phyloP scores from a whole-genome alignment of 2,329 filamentous ascomycete species.

The Fusarium newnesense region DNA sequence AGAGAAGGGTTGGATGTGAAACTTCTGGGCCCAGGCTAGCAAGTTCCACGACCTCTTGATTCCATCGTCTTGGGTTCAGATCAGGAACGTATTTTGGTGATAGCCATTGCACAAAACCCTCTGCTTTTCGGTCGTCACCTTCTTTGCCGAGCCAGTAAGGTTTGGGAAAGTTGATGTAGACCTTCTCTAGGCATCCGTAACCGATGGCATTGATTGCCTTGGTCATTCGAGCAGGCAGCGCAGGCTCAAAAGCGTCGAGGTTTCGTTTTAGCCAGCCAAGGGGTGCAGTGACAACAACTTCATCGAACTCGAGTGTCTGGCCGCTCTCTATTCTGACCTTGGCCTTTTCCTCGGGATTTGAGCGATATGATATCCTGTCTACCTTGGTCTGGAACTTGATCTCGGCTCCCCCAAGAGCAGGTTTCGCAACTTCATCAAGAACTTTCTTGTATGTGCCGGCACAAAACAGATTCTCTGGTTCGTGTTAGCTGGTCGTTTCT shows the following conservation, averaged over 20 bases:
- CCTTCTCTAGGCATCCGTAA: constrained; percentile 79
- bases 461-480: constrained; percentile 68
- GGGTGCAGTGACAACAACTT: constrained; percentile 74
- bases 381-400: constrained; percentile 64
- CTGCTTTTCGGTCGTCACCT: constrained; percentile 54
- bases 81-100: constrained; percentile 72
- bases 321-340: constrained; percentile 59
- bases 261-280: constrained; percentile 76
- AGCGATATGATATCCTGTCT: constrained; percentile 52
- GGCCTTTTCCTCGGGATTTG: constrained; percentile 47
- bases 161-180: constrained; percentile 75
- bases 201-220: constrained; percentile 72
- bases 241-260: constrained; percentile 67
- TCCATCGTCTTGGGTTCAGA: constrained; percentile 73
- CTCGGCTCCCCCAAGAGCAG: constrained; percentile 64
- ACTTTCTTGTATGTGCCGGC: constrained; percentile 69
- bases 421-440: constrained; percentile 66
- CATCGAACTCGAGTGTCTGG: constrained; percentile 66
- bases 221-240: constrained; percentile 65
- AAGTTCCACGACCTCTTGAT: constrained; percentile 81
- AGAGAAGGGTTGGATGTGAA: constrained; percentile 84
- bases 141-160: constrained; percentile 75
- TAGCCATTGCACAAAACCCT: constrained; percentile 82
- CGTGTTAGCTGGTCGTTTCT: neutral
- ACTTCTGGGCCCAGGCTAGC: constrained; percentile 68